Conservation (phyloP, 345 rosid genomes). For the Citrus inodora region DNA sequence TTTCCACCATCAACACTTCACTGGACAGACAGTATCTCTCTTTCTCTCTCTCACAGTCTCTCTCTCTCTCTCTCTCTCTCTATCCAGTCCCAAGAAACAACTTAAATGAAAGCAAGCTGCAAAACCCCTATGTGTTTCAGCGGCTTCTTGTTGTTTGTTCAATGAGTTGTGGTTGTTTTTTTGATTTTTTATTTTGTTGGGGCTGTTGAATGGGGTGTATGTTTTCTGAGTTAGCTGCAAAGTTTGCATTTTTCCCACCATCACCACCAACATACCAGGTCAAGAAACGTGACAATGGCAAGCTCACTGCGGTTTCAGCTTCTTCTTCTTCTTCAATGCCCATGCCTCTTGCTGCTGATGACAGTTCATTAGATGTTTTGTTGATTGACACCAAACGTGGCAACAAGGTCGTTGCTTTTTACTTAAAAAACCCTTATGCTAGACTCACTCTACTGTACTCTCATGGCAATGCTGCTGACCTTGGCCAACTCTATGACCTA, state of each 20-base stretch:
- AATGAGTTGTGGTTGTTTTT: conserved; percentile 31
- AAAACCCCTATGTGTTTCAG: conserved; percentile 20
- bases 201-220: conserved; percentile 80
- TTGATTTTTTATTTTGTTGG: neutral
- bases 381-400: conserved; percentile 69
- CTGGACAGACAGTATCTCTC: neutral
- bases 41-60: too few relatives aligned
- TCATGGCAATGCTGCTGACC: conserved; percentile 99
- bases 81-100: too few relatives aligned
- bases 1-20: neutral
- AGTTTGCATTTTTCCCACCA: conserved; percentile 97
- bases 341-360: conserved; percentile 67
- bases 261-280: conserved; percentile 93
- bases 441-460: conserved; percentile 93
- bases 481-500: conserved; percentile 98
- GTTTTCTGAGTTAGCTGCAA: conserved; percentile 90
- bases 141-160: conserved; percentile 20
- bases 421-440: conserved; percentile 77
- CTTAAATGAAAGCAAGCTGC: neutral
- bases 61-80: too few relatives aligned
- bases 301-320: conserved; percentile 53
- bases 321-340: conserved; percentile 51
- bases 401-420: conserved; percentile 86
- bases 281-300: conserved; percentile 59
- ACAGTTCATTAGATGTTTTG: conserved; percentile 66